Evolutionary conservation across 2,329 filamentous ascomycete species (phyloP).

Genomic region (Geosmithia flava): DNA sequence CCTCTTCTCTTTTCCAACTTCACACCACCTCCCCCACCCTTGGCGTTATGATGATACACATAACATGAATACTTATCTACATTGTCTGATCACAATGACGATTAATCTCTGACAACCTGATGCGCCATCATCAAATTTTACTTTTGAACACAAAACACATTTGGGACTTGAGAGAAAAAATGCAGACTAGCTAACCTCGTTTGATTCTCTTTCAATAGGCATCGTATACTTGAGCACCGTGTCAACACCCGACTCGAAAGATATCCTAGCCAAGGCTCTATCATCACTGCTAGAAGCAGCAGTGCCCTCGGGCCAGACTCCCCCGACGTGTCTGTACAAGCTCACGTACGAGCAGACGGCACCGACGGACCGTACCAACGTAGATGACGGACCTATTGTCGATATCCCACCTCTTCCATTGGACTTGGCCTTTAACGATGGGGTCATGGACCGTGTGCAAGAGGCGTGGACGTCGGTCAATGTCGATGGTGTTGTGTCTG

Average conservation of each 20-base stretch:
- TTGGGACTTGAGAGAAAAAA: background rate
- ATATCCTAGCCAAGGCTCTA: slow-evolving; percentile 26
- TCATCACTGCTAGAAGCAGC: slow-evolving; percentile 23
- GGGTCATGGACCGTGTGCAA: slow-evolving; percentile 52
- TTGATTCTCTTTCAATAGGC: slow-evolving; percentile 10
- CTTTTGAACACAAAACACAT: background rate
- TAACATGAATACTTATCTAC: slow-evolving; percentile 96
- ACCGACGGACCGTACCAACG: slow-evolving; percentile 10
- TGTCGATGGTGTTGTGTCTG: slow-evolving; percentile 3
- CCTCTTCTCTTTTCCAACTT: slow-evolving; percentile 7
- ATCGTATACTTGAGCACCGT: slow-evolving; percentile 24
- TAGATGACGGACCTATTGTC: slow-evolving; percentile 29
- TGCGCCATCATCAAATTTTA: slow-evolving; percentile 24
- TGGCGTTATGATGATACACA: slow-evolving; percentile 61
- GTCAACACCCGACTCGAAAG: slow-evolving; percentile 17
- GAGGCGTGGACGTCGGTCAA: slow-evolving; percentile 48
- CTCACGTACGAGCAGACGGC: slow-evolving; percentile 42
- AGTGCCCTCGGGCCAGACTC: slow-evolving; percentile 9
- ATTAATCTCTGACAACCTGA: slow-evolving; percentile 89
- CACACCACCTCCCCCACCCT: slow-evolving; percentile 7
- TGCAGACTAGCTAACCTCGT: slow-evolving; percentile 1
- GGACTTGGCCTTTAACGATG: slow-evolving; percentile 65
- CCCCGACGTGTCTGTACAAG: slow-evolving; percentile 30
- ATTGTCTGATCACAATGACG: slow-evolving; percentile 95
- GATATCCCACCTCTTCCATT: slow-evolving; percentile 46